Base-by-base conservation (phyloP, 2,329 filamentous ascomycete species). In the Hymenoscyphus fructigenus region DNA sequence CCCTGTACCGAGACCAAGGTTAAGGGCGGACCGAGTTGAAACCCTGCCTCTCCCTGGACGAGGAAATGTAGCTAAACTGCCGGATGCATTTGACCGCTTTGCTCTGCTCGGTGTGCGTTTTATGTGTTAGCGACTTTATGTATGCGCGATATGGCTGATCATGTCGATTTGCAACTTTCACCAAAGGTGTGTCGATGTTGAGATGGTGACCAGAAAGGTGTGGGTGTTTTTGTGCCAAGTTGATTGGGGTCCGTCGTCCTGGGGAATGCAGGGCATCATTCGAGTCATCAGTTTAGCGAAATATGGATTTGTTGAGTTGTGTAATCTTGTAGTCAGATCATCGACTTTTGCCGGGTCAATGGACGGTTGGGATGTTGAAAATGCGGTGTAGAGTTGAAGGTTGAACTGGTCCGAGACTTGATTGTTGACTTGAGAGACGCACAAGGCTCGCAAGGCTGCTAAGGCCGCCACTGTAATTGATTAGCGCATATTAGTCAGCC, bases 1-100 rank as follows among this genome's bases (percentile, higher is more conserved):
- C 34, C 44, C 44, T 50, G 7, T 50, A 50, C 44, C 44, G 44
- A 50, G 20, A 23, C 44, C 44, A 50, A 23, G 44, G 44, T 23
- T 50, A 26, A 26, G 44, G n/a, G 44, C 44, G 44, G 44, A 23
- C n/a, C n/a, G 44, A 50, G 20, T 23, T 47, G 41, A 20, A 47
- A 47, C 41, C 41, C 44, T 50, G 44, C 44, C 44, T 50, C 44
- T 50, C 44, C n/a, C n/a, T 23, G 44, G n/a, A 50, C 20, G n/a
- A 50, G 20, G 44, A 50, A 26, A 9, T 47, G 44, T 20, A 47
- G n/a, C n/a, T 20, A 47, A 47, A 47, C 44, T 47, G n/a, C n/a
- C 44, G 44, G 44, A 50, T 50, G 44, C 44, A 23, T 23, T 20
- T 50, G 44, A 50, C 44, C 20, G 44, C 44, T 50, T 23, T 44